Conservation (phyloP, 2,329 filamentous ascomycete species). For the Arthrobotrys iridis region DNA sequence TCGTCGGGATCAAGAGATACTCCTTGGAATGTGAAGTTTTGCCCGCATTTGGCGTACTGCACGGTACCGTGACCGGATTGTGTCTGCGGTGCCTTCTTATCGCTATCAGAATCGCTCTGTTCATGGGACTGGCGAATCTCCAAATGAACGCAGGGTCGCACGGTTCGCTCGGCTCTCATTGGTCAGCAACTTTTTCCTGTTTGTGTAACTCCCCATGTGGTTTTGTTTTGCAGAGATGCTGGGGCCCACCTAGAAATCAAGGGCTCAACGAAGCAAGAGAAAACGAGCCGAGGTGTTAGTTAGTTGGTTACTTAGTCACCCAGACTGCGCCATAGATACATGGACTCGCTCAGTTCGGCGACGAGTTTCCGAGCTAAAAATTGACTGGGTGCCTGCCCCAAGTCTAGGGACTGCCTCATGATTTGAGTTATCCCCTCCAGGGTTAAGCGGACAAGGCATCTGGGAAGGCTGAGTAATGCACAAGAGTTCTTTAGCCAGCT, state of each 20-base stretch:
- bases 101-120: conserved; percentile 33
- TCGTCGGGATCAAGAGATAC: conserved; percentile 17
- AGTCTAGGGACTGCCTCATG: conserved; percentile 39
- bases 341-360: conserved; percentile 30
- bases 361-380: conserved; percentile 36
- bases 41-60: conserved; percentile 28
- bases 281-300: conserved; percentile 8
- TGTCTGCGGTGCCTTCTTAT: conserved; percentile 9
- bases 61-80: conserved; percentile 19
- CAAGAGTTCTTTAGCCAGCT: conserved; percentile 22
- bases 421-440: conserved; percentile 46
- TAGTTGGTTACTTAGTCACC: conserved; percentile 42
- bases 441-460: conserved; percentile 33
- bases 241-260: conserved; percentile 1
- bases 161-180: conserved; percentile 26
- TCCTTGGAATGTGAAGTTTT: conserved; percentile 23
- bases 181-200: conserved; percentile 35
- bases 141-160: conserved; percentile 37
- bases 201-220: conserved; percentile 53
- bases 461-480: conserved; percentile 52
- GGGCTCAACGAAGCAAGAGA: not conserved
- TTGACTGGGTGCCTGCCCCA: conserved; percentile 22
- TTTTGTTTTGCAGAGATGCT: conserved; percentile 25
- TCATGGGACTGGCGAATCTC: conserved; percentile 41
- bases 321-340: conserved; percentile 15